Evolutionary conservation across 2,329 filamentous ascomycete genomes (phyloP).

Genomic region (Nannizziopsis barbatae): DNA sequence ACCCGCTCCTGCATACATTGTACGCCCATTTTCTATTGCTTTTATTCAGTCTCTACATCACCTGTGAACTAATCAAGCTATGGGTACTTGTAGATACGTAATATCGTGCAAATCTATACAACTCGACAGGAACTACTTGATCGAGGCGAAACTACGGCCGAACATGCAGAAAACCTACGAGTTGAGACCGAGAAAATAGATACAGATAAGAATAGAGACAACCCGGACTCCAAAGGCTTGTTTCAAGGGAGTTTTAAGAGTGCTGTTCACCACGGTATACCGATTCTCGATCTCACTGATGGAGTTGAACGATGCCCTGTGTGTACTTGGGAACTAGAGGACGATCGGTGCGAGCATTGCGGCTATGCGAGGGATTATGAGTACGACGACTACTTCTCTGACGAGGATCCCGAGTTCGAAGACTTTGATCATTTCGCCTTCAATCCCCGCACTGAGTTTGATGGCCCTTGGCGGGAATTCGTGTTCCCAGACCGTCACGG

Average conservation of each 20-base stretch:
- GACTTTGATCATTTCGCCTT: neutral
- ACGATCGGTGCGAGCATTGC: slow-evolving; percentile 47
- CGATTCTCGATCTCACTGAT: slow-evolving; percentile 48
- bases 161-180: slow-evolving; percentile 47
- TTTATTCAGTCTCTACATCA: neutral
- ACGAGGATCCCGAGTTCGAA: slow-evolving; percentile 1
- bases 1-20: slow-evolving; percentile 55
- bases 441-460: no score
- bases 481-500: no score
- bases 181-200: slow-evolving; percentile 52
- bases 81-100: slow-evolving; percentile 41
- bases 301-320: slow-evolving; percentile 51
- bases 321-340: slow-evolving; percentile 54
- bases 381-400: slow-evolving; percentile 30
- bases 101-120: slow-evolving; percentile 54
- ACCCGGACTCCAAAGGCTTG: slow-evolving; percentile 44
- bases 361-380: slow-evolving; percentile 40
- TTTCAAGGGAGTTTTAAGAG: slow-evolving; percentile 51
- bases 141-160: slow-evolving; percentile 50
- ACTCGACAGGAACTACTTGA: slow-evolving; percentile 51
- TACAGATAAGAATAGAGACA: slow-evolving; percentile 45
- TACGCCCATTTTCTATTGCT: slow-evolving; percentile 26
- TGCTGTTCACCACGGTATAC: slow-evolving; percentile 22
- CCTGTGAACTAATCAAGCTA: neutral
- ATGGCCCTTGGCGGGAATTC: no score